Conservation (phyloP, 139 green algal species). For the Auxenochlorella protothecoides region DNA sequence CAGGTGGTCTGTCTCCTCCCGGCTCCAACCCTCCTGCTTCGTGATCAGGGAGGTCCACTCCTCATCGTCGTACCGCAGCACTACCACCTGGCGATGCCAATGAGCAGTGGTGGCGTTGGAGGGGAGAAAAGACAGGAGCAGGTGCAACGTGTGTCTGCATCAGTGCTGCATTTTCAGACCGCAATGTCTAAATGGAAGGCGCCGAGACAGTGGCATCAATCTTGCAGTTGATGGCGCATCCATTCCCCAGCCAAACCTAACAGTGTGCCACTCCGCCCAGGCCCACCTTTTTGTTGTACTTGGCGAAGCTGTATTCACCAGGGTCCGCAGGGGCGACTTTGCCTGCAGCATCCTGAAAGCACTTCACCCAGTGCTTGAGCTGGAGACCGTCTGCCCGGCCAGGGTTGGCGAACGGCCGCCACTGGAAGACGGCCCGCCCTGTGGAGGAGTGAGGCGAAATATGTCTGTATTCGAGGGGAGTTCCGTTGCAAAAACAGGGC, state of each 20-base stretch:
- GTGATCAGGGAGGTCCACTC: slow-evolving; percentile 56
- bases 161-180: too few species aligned
- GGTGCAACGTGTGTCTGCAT: neutral
- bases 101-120: neutral
- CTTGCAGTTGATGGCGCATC: too few species aligned
- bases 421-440: slow-evolving; percentile 42
- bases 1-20: slow-evolving; percentile 84
- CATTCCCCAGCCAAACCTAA: too few species aligned
- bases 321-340: slow-evolving; percentile 49
- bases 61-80: slow-evolving; percentile 57
- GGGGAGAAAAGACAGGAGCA: neutral
- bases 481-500: too few species aligned
- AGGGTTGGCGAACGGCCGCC: slow-evolving; percentile 61
- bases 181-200: too few species aligned
- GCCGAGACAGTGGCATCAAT: too few species aligned
- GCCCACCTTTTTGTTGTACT: slow-evolving; percentile 83
- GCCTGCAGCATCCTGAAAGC: slow-evolving; percentile 58
- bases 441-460: neutral
- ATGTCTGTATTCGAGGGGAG: neutral
- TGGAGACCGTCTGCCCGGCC: slow-evolving; percentile 56
- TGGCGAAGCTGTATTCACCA: slow-evolving; percentile 72
- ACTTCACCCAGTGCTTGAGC: slow-evolving; percentile 79
- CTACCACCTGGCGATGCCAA: neutral
- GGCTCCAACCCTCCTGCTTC: slow-evolving; percentile 44
- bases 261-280: too few species aligned